Evolutionary conservation across 2,329 filamentous ascomycete genomes (phyloP).

Genomic region (Pseudocercospora musae): DNA sequence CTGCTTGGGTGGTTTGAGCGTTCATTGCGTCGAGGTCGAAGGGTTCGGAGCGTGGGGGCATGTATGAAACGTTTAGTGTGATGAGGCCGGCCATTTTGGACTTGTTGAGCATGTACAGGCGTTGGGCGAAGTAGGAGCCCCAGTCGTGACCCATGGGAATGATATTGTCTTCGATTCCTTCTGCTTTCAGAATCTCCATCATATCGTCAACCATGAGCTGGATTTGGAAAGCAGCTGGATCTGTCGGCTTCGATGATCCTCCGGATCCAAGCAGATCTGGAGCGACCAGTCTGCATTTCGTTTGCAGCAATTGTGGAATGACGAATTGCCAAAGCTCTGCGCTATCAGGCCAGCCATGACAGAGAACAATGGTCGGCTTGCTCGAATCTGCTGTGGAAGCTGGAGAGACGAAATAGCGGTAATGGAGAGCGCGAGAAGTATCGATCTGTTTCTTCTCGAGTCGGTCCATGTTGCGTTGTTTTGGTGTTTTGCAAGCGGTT

Average conservation of each 20-base stretch:
- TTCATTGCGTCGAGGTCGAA: constrained; percentile 42
- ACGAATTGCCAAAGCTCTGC: constrained; percentile 46
- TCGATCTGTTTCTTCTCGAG: constrained; percentile 24
- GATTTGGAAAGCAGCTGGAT: constrained; percentile 38
- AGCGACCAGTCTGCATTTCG: constrained; percentile 40
- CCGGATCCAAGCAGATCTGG: constrained; percentile 41
- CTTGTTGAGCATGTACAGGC: constrained; percentile 44
- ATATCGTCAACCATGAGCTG: constrained; percentile 39
- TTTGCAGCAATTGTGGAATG: constrained; percentile 40
- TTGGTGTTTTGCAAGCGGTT: constrained; percentile 5
- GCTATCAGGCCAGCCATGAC: constrained; percentile 52
- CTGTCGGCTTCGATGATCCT: constrained; percentile 42
- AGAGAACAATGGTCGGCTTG: constrained; percentile 36
- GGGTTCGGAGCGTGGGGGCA: constrained; percentile 31
- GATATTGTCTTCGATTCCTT: constrained; percentile 27
- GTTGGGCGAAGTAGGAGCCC: constrained; percentile 42
- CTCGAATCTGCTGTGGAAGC: constrained; percentile 29
- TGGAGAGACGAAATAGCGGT: constrained; percentile 41
- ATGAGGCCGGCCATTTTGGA: constrained; percentile 42
- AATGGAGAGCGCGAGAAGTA: constrained; percentile 33
- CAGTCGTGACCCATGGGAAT: constrained; percentile 26
- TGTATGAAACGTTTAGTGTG: constrained; percentile 45
- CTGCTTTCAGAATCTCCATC: constrained; percentile 41
- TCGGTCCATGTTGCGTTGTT: constrained; percentile 18
- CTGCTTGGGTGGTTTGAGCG: constrained; percentile 28